These are phyloP conservation scores for Biscogniauxia sp. DNA, from an alignment of 2,329 filamentous ascomycete species.

Conservation along the genomic window DNA sequence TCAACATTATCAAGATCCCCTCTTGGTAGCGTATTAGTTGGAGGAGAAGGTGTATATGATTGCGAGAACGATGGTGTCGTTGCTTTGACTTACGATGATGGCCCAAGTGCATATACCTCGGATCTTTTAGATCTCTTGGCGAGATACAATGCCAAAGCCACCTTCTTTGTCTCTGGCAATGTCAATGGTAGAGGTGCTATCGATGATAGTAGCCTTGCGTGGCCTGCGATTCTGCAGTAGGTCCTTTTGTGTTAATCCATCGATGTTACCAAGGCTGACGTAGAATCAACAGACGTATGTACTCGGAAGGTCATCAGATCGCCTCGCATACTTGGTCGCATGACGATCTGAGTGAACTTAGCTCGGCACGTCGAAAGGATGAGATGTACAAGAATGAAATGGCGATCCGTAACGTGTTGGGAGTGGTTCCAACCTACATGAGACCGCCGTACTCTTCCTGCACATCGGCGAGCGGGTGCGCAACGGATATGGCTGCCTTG, in stretches of 20 bases:
- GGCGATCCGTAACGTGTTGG: constrained; percentile 54
- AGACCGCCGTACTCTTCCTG: constrained; percentile 46
- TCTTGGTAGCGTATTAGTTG: constrained; percentile 54
- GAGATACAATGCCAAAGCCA: constrained; percentile 60
- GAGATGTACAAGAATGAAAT: constrained; percentile 54
- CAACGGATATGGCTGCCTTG: constrained; percentile 35
- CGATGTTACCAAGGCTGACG: constrained; percentile 22
- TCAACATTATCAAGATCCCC: constrained; percentile 49
- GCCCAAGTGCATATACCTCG: constrained; percentile 59
- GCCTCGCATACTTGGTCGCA: constrained; percentile 58
- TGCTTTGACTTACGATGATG: constrained; percentile 67
- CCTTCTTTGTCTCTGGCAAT: constrained; percentile 64
- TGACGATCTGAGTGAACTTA: constrained; percentile 44
- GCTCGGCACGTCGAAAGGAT: constrained; percentile 40
- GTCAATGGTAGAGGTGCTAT: constrained; percentile 56
- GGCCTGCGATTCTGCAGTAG: constrained; percentile 44
- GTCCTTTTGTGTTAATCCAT: constrained; percentile 31
- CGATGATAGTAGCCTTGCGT: constrained; percentile 47
- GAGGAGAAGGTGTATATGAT: constrained; percentile 54
- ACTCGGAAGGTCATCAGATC: constrained; percentile 56
- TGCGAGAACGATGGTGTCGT: constrained; percentile 58
- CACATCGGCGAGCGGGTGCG: constrained; percentile 32
- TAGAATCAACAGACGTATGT: constrained; percentile 39
- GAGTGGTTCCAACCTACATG: constrained; percentile 54
- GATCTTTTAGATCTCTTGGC: constrained; percentile 61